These are phyloP conservation scores for Leccinum olivaceopallidum DNA, from an alignment of 768 basidiomycete species.

Conservation along the genomic window DNA sequence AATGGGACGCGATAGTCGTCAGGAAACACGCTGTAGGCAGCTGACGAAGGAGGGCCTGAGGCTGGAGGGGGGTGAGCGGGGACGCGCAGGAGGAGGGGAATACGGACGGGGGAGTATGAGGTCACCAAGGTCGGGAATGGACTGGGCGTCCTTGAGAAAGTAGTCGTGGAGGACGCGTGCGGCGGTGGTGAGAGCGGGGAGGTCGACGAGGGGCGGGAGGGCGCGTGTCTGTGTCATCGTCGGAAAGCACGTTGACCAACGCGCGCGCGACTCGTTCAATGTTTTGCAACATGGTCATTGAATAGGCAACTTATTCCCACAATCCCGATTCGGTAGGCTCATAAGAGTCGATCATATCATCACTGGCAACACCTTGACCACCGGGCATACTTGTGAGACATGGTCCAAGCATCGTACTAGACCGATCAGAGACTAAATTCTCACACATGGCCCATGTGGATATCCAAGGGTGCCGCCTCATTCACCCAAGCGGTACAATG, in stretches of 20 bases:
- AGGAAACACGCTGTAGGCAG: constrained; percentile 74
- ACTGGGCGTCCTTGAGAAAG: constrained; percentile 69
- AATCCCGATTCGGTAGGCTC: constrained; percentile 1
- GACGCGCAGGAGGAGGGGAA: not conserved
- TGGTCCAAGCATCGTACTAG: too few species aligned
- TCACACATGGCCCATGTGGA: too few species aligned
- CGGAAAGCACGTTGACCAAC: not conserved
- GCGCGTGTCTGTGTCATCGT: constrained; percentile 24
- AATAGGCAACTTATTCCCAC: constrained; percentile 2
- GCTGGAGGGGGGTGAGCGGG: constrained; percentile 39
- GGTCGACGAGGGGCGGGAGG: constrained; percentile 45
- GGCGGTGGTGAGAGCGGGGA: constrained; percentile 63
- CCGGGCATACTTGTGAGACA: too few species aligned
- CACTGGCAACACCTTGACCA: too few species aligned
- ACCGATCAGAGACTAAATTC: too few species aligned
- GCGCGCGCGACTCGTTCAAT: not conserved
- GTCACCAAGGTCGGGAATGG: constrained; percentile 76
- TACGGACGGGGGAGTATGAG: constrained; percentile 61
- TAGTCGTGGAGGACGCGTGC: constrained; percentile 67
- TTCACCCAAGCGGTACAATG: constrained; percentile 92
- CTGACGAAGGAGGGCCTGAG: constrained; percentile 65
- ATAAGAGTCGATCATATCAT: constrained; percentile 44
- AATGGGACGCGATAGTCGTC: constrained; percentile 80
- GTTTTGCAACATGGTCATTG: constrained; percentile 1
- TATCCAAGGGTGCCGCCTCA: constrained; percentile 37